Evolutionary conservation across 371 early-diverging fungal genomes (phyloP), one percentile per base, ranked within the genome.

Genomic region (Quaeritorhiza haematococci): DNA sequence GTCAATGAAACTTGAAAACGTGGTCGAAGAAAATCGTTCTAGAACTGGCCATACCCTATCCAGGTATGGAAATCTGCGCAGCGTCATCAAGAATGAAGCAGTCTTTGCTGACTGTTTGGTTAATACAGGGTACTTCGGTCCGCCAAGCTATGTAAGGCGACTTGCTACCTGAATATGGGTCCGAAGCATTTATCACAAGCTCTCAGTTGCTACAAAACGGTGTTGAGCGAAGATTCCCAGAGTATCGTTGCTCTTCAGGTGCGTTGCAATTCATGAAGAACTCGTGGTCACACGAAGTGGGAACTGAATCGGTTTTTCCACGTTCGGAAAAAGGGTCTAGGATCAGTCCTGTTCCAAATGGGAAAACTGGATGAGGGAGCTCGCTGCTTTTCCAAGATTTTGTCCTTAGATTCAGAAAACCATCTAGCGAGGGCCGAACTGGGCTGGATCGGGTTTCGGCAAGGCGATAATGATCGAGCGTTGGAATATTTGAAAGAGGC

Each of bases 91-190:
- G 56, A 19, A 10, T 27, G 44, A 48, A n/a, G n/a, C n/a, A n/a
- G n/a, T n/a, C n/a, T n/a, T n/a, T n/a, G n/a, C n/a, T n/a, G n/a
- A n/a, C n/a, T n/a, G n/a, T n/a, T n/a, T 23, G n/a, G 13, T 38
- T 13, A 48, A 23, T 28, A 1, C 58, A 84, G 83, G n/a, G 68
- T 78, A 49, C 57, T 71, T 21, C 61, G 67, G 6, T 86, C 85
- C 0, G 70, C 83, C 55, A 83, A 84, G 35, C 55, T 84, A 24
- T 78, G 78, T 56, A 74, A 85, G 67, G 89, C 87, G 1, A 71
- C 76, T 34, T 49, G 63, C 10, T 64, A 64, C 34, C 28, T 35
- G 21, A 6, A 26, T 10, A 26, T 56, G 13, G 68, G 64, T 6
- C 35, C 55, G 3, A 63, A 63, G 35, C 53, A 17, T 27, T 52